Evolutionary conservation across 1,284 basidiomycete species (phyloP), one percentile per base, ranked within the genome.

Genomic region (Boletellus sp.): DNA sequence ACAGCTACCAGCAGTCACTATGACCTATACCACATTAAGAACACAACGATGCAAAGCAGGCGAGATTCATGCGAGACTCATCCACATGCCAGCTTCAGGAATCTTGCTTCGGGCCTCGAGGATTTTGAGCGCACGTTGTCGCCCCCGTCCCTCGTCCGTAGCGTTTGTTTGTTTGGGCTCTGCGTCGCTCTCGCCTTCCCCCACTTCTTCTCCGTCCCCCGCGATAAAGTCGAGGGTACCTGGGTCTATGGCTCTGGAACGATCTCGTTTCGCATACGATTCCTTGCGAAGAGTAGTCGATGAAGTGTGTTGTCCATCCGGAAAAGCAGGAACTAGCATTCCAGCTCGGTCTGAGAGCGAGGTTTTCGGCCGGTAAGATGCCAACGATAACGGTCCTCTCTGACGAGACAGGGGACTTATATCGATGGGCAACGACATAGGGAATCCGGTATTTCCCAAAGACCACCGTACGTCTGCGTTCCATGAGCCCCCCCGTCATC

Each of bases 41-140:
- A 41, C 35, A 42, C 37, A 43, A 43, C 19, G 35, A 32, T 44
- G 32, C 41, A 44, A 38, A 30, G 30, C 30, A 41, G 7, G 21
- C 30, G 26, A 36, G 12, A 45, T 42, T 67, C 46, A 75, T 43
- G 82, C 85, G 60, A 89, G 70, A 73, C 86, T 90, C 61, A 86
- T 77, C 86, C 86, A 90, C 85, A 90, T 88, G 24, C 83, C 82
- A 39, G 76, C 81, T 56, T 76, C 79, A 12, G 84, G 85, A 28
- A 86, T 53, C 62, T 76, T 72, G 56, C 76, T 82, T 44, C 82
- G 73, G 18, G 79, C 79, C 64, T 86, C 75, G 48, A 89, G 69
- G 47, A 89, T 89, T 69, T 76, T 81, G 54, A 84, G 62, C 1
- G 86, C 86, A 46, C 75, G 77, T 57, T 75, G 76, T 42, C 82